Evolutionary conservation across 1,284 basidiomycete genomes (phyloP).

Genomic region (Irpex sp.): DNA sequence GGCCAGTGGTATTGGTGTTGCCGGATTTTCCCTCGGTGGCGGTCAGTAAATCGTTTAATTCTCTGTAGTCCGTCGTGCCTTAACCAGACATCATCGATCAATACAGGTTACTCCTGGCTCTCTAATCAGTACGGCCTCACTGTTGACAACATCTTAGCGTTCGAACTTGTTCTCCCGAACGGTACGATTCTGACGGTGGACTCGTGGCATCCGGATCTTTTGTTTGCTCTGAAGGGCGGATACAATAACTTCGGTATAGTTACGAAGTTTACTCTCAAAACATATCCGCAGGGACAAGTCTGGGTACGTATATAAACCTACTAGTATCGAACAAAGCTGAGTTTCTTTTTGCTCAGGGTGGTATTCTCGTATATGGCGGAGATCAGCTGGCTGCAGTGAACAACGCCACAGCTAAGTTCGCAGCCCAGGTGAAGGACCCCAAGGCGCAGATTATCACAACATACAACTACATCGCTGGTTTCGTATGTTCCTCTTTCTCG

Average conservation of each 20-base stretch:
- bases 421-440: slow-evolving; percentile 44
- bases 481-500: slow-evolving; percentile 26
- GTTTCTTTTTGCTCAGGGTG: too few relatives aligned
- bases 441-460: slow-evolving; percentile 57
- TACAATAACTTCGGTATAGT: slow-evolving; percentile 37
- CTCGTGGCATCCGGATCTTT: slow-evolving; percentile 29
- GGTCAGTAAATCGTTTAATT: slow-evolving; percentile 18
- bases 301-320: slow-evolving; percentile 32
- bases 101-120: slow-evolving; percentile 38
- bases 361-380: slow-evolving; percentile 35
- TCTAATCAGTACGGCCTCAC: slow-evolving; percentile 41
- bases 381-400: slow-evolving; percentile 35
- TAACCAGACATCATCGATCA: too few relatives aligned
- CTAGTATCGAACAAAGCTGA: too few relatives aligned
- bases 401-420: slow-evolving; percentile 47
- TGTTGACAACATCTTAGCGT: slow-evolving; percentile 38
- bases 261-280: slow-evolving; percentile 51
- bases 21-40: slow-evolving; percentile 46
- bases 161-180: slow-evolving; percentile 38
- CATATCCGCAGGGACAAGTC: slow-evolving; percentile 50
- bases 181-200: slow-evolving; percentile 32
- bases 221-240: slow-evolving; percentile 35
- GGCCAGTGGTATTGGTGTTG: slow-evolving; percentile 36
- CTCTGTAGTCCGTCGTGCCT: too few relatives aligned
- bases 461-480: slow-evolving; percentile 42